Percentiles rank a stretch among this genome's conserved stretches.
Conservation (phyloP, 768 basidiomycete species). For the Mycena filopes region DNA sequence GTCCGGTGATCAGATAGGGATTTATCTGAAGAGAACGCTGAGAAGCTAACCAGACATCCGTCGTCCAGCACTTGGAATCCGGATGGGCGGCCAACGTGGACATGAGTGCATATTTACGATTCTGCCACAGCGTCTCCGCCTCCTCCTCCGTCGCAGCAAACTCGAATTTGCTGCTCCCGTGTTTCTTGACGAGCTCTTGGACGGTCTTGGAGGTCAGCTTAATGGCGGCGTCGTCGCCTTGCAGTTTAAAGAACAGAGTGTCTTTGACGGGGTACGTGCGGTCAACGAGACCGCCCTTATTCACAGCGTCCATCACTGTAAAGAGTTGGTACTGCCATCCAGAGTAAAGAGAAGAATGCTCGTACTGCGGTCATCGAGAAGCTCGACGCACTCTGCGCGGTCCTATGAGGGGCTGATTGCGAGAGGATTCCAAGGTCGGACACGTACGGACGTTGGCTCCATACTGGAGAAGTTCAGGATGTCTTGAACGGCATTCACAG, state of each 20-base stretch:
- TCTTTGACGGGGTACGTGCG: slow-evolving; percentile 75
- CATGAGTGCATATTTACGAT: slow-evolving; percentile 86
- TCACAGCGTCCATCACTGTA: slow-evolving; percentile 82
- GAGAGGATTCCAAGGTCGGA: not conserved
- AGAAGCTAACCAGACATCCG: slow-evolving; percentile 82
- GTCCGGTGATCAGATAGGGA: not conserved
- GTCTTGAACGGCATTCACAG: slow-evolving; percentile 85
- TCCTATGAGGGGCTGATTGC: not conserved
- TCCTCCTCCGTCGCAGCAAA: slow-evolving; percentile 82
- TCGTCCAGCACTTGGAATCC: slow-evolving; percentile 81
- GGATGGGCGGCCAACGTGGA: slow-evolving; percentile 73
- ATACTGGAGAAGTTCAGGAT: slow-evolving; percentile 73
- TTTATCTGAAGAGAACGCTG: not conserved
- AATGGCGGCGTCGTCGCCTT: slow-evolving; percentile 74
- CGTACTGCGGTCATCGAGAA: slow-evolving; percentile 81
- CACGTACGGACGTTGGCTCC: slow-evolving; percentile 80
- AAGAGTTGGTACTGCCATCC: not conserved
- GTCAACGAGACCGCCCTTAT: slow-evolving; percentile 69
- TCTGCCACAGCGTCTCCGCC: slow-evolving; percentile 83
- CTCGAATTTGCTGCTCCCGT: slow-evolving; percentile 75
- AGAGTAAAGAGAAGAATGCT: not conserved
- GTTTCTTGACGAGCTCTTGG: slow-evolving; percentile 68
- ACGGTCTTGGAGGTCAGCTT: slow-evolving; percentile 68
- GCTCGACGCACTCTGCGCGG: slow-evolving; percentile 82
- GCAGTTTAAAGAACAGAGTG: slow-evolving; percentile 92